Percentiles rank a stretch among this genome's conserved stretches.
phyloP scores from a whole-genome alignment of 306 rosid genomes.

The Ceratonia siliqua region DNA sequence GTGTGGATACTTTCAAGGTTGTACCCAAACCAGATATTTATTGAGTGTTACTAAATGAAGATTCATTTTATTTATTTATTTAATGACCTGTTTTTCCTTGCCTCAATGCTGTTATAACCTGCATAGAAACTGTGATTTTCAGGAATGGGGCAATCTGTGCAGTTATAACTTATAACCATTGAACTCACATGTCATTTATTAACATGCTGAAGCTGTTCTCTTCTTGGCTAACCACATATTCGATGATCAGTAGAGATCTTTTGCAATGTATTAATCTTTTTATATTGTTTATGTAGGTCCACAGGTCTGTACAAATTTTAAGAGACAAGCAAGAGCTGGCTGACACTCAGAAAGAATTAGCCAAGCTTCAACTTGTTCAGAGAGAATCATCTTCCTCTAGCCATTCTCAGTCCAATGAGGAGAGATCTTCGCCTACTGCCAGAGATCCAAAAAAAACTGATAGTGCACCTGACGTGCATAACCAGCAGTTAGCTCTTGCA shows the following conservation, averaged over 20 bases:
- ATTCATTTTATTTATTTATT: not conserved
- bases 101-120: slow-evolving; percentile 5
- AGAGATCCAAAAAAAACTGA: slow-evolving; percentile 66
- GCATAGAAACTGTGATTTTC: not conserved
- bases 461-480: slow-evolving; percentile 58
- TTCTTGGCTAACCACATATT: slow-evolving; percentile 7
- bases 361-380: slow-evolving; percentile 89
- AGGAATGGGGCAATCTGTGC: not conserved
- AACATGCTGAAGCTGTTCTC: not conserved
- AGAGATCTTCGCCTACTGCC: slow-evolving; percentile 58
- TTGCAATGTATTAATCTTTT: slow-evolving; percentile 17
- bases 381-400: slow-evolving; percentile 76
- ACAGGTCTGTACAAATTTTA: slow-evolving; percentile 91
- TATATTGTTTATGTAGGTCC: slow-evolving; percentile 70
- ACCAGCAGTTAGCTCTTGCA: slow-evolving; percentile 92
- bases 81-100: slow-evolving; percentile 22
- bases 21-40: not conserved
- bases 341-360: slow-evolving; percentile 90
- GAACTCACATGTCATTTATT: not conserved
- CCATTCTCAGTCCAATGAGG: slow-evolving; percentile 81
- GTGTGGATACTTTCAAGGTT: slow-evolving; percentile 1
- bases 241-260: not conserved
- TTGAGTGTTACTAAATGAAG: not conserved
- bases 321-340: slow-evolving; percentile 98
- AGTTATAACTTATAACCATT: not conserved